phyloP scores from a whole-genome alignment of 257 asterid genomes.

The Ligustrum vulgare region DNA sequence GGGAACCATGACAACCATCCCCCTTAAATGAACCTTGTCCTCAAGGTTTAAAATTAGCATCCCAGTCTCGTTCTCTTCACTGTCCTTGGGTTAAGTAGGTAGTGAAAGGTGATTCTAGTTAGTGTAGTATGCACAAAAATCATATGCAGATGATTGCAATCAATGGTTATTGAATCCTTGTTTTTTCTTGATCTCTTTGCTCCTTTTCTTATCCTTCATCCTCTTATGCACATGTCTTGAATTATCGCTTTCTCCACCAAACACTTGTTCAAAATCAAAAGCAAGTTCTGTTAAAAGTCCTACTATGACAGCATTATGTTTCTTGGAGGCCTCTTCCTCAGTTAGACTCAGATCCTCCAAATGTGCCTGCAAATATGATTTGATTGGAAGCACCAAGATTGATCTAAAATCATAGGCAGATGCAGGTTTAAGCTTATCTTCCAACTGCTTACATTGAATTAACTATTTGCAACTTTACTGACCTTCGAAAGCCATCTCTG shows the following conservation, averaged over 20 bases:
- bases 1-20: no score
- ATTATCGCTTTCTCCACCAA: constrained; percentile 11
- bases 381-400: constrained; percentile 68
- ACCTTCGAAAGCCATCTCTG: constrained; percentile 74
- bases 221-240: constrained; percentile 62
- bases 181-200: constrained; percentile 64
- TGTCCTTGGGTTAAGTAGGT: no score
- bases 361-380: constrained; percentile 75
- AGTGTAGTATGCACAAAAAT: no score
- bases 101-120: no score
- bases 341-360: constrained; percentile 80
- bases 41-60: no score
- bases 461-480: constrained; percentile 67
- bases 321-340: constrained; percentile 91
- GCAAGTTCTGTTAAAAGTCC: constrained; percentile 93
- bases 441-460: constrained; percentile 72
- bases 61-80: no score
- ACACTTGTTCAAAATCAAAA: constrained; percentile 19
- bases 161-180: constrained; percentile 59
- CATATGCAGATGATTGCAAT: no score
- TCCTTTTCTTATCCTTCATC: constrained; percentile 76
- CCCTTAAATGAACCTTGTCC: no score
- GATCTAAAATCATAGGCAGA: constrained; percentile 69
- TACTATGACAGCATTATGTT: constrained; percentile 92
- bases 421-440: constrained; percentile 61